phyloP scores from a whole-genome alignment of 768 basidiomycete genomes.

The Boletus eberwhitei region DNA sequence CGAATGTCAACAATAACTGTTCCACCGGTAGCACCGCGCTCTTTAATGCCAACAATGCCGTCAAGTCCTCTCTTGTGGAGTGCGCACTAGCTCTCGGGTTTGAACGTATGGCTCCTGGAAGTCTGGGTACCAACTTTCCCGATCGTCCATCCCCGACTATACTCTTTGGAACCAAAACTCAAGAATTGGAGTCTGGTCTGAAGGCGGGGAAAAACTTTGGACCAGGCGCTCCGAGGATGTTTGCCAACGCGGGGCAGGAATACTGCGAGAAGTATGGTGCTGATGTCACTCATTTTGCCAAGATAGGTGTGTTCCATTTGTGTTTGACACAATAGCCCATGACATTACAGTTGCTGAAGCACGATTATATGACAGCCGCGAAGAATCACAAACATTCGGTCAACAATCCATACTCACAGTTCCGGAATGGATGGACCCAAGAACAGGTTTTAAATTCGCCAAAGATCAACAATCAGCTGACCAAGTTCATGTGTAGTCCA shows the following conservation, averaged over 20 bases:
- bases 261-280: slow-evolving; percentile 76
- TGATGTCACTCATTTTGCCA: slow-evolving; percentile 61
- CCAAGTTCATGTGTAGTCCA: slow-evolving; percentile 85
- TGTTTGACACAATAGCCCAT: neutral
- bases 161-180: slow-evolving; percentile 42
- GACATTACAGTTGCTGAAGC: slow-evolving; percentile 1
- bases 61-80: slow-evolving; percentile 66
- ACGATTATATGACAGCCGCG: slow-evolving; percentile 45
- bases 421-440: slow-evolving; percentile 71
- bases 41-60: slow-evolving; percentile 65
- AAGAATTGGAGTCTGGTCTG: slow-evolving; percentile 46
- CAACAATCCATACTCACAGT: slow-evolving; percentile 86
- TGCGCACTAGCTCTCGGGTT: slow-evolving; percentile 84
- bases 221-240: slow-evolving; percentile 69
- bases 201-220: slow-evolving; percentile 58
- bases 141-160: slow-evolving; percentile 46
- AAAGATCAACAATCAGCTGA: slow-evolving; percentile 69
- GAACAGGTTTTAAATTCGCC: slow-evolving; percentile 65
- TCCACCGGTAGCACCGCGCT: slow-evolving; percentile 79
- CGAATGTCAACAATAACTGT: slow-evolving; percentile 88
- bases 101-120: slow-evolving; percentile 79
- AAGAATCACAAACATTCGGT: slow-evolving; percentile 83
- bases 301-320: slow-evolving; percentile 54
- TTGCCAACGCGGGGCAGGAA: slow-evolving; percentile 69
- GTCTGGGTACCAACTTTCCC: slow-evolving; percentile 63